Evolutionary conservation across 306 rosid species (phyloP).

Genomic region (Inga leiocalycina): DNA sequence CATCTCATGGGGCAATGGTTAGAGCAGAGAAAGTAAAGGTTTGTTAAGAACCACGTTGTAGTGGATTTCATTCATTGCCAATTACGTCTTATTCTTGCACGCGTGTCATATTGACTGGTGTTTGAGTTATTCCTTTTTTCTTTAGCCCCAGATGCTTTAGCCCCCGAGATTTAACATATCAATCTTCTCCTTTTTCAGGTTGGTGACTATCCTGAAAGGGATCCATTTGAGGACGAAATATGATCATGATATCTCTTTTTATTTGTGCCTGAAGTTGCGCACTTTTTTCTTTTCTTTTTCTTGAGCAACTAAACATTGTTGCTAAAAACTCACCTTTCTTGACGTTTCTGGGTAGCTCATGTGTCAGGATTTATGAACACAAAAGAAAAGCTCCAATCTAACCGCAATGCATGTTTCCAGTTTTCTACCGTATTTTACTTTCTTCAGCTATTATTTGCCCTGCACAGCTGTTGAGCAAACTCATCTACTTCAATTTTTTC

Average conservation of each 20-base stretch:
- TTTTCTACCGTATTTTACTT: background rate
- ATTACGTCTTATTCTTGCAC: background rate
- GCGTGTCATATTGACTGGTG: background rate
- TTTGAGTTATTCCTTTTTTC: background rate
- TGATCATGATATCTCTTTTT: slow-evolving; percentile 29
- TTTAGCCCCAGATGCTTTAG: background rate
- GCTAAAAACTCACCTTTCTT: background rate
- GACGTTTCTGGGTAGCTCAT: background rate
- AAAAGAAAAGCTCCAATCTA: background rate
- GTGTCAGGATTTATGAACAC: background rate
- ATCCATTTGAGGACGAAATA: slow-evolving; percentile 88
- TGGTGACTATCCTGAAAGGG: slow-evolving; percentile 91
- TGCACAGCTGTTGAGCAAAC: background rate
- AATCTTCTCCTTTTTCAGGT: slow-evolving; percentile 55
- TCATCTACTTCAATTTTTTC: background rate
- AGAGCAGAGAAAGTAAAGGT: slow-evolving; percentile 97
- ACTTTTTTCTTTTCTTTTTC: background rate
- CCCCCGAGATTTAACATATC: slow-evolving; percentile 11
- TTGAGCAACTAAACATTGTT: background rate
- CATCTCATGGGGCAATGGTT: slow-evolving; percentile 81
- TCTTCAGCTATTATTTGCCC: background rate
- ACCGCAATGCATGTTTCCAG: background rate
- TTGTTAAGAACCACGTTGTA: slow-evolving; percentile 23
- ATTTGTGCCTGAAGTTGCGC: background rate
- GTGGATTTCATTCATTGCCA: background rate